Percentiles rank a stretch among this genome's conserved stretches.
Evolutionary conservation across 495 filamentous ascomycete species (phyloP).

Genomic region (Endocarpon pusillum): DNA sequence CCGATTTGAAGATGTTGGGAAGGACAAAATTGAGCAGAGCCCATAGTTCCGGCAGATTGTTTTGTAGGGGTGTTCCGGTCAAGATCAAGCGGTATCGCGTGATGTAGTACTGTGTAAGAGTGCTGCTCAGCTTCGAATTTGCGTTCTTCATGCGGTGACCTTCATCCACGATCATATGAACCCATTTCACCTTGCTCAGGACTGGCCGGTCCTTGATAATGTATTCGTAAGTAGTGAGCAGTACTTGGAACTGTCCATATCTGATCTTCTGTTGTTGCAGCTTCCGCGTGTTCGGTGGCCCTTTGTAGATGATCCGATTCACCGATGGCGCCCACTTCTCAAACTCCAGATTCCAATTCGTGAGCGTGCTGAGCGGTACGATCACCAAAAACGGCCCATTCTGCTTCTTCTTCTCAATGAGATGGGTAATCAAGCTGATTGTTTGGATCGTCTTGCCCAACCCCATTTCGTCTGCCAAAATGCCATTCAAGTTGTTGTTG

Average conservation of each 20-base stretch:
- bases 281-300: conserved; percentile 76
- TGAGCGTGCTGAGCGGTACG: conserved; percentile 86
- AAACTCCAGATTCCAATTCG: conserved; percentile 97
- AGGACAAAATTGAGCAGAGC: conserved; percentile 95
- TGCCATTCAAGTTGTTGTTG: conserved; percentile 99
- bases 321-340: conserved; percentile 96
- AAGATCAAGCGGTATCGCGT: conserved; percentile 91
- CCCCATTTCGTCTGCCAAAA: conserved; percentile 98
- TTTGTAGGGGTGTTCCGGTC: conserved; percentile 92
- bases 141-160: conserved; percentile 99
- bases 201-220: conserved; percentile 97
- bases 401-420: conserved; percentile 90
- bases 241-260: conserved; percentile 86
- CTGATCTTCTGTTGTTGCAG: conserved; percentile 85
- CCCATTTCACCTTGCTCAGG: conserved; percentile 93
- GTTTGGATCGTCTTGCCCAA: conserved; percentile 99
- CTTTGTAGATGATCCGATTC: conserved; percentile 83
- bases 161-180: conserved; percentile 99
- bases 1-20: conserved; percentile 97
- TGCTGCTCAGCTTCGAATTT: conserved; percentile 90
- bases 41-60: conserved; percentile 94
- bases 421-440: conserved; percentile 89
- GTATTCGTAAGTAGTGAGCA: conserved; percentile 96
- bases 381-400: conserved; percentile 91
- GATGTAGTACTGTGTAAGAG: conserved; percentile 83